Conservation (phyloP, 2,329 filamentous ascomycete species). For the Stagonosporopsis chrysanthemi region DNA sequence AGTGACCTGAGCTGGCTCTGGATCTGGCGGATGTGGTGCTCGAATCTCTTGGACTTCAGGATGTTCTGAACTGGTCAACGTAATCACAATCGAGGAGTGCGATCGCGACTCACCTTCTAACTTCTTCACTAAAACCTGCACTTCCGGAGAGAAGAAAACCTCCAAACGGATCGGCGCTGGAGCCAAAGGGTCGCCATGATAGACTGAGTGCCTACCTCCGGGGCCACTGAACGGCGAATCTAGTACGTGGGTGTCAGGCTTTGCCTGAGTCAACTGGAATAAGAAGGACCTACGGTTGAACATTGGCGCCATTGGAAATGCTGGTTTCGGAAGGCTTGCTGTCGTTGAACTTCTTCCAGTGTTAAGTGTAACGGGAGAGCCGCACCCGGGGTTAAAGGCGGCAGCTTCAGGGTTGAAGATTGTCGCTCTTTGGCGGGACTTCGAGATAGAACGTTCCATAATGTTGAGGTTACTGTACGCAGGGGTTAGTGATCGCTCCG, state of each 20-base stretch:
- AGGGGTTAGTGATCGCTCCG: neutral
- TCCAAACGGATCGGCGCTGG: slow-evolving; percentile 3
- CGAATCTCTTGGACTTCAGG: neutral
- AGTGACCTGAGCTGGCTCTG: neutral
- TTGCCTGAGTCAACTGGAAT: too few species aligned
- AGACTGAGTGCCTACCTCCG: neutral
- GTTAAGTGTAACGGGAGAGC: neutral
- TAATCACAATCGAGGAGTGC: neutral
- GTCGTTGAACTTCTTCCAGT: neutral
- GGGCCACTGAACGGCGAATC: slow-evolving; percentile 5
- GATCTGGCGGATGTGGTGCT: neutral
- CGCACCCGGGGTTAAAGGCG: slow-evolving; percentile 14
- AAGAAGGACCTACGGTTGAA: neutral
- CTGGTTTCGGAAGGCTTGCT: neutral
- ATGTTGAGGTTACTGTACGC: neutral
- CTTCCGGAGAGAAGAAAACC: slow-evolving; percentile 1
- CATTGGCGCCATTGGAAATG: slow-evolving; percentile 8
- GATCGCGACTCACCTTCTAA: neutral
- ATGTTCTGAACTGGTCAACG: slow-evolving; percentile 1
- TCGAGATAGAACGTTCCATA: slow-evolving; percentile 5
- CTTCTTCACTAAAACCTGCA: slow-evolving; percentile 1
- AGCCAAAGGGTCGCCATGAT: neutral
- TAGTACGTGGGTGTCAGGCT: neutral
- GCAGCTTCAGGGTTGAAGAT: slow-evolving; percentile 22
- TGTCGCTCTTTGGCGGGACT: neutral